Percentiles rank a stretch among this genome's conserved stretches.
These are phyloP conservation scores for Corchorus olitorius DNA, from an alignment of 345 rosid species.

Conservation along the genomic window DNA sequence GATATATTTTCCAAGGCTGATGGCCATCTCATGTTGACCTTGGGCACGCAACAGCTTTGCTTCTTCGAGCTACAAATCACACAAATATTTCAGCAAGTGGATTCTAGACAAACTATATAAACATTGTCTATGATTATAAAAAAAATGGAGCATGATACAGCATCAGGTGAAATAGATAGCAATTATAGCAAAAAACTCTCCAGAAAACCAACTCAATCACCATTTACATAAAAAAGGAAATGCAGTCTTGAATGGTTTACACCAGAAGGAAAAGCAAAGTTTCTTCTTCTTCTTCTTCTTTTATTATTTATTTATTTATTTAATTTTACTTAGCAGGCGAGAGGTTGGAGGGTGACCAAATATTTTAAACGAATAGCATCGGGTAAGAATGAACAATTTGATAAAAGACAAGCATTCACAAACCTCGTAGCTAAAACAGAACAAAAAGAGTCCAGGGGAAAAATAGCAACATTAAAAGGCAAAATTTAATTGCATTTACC, in stretches of 20 bases:
- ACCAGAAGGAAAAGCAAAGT: not conserved
- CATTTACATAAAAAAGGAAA: not conserved
- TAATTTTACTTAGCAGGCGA: not conserved
- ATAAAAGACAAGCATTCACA: not conserved
- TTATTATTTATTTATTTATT: not conserved
- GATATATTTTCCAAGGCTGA: conserved; percentile 81
- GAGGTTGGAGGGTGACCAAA: not conserved
- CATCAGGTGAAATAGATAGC: not conserved
- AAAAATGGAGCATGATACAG: not conserved
- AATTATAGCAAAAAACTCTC: not conserved
- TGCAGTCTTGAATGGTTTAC: not conserved
- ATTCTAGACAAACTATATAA: not conserved
- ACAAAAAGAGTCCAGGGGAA: not conserved
- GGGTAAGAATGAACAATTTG: not conserved
- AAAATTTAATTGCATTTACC: not conserved
- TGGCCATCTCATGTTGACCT: conserved; percentile 93
- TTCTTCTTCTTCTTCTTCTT: not conserved
- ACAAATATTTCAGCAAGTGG: conserved; percentile 3
- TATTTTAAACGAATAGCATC: not conserved
- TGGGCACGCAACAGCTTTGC: conserved; percentile 90
- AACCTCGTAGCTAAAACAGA: not conserved
- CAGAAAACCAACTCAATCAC: not conserved
- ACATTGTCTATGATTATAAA: conserved; percentile 1
- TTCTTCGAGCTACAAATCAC: conserved; percentile 80
- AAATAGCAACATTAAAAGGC: not conserved